Conservation (phyloP, 345 rosid species). For the Theobroma cacao region DNA sequence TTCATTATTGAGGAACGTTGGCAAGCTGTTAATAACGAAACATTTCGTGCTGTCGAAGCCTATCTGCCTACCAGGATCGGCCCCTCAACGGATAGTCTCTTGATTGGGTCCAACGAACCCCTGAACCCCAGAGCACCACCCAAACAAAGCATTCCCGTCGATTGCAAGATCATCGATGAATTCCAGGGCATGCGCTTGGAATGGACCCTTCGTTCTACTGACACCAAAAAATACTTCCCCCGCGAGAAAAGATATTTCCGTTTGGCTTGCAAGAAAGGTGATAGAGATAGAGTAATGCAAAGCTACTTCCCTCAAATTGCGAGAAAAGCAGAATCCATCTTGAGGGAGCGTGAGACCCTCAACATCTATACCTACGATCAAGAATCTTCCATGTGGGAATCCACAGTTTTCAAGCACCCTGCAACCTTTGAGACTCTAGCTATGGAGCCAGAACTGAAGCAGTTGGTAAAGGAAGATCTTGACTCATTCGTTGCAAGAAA, state of each 20-base stretch:
- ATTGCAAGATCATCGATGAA: conserved; percentile 19
- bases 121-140: conserved; percentile 27
- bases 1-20: conserved; percentile 39
- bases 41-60: conserved; percentile 31
- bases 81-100: conserved; percentile 18
- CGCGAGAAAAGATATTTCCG: conserved; percentile 18
- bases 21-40: conserved; percentile 38
- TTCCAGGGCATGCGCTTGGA: conserved; percentile 23
- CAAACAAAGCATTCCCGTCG: conserved; percentile 24
- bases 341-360: conserved; percentile 22
- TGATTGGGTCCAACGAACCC: conserved; percentile 34
- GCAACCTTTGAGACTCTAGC: conserved; percentile 22
- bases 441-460: conserved; percentile 17
- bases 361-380: conserved; percentile 33
- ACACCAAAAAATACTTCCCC: conserved; percentile 17
- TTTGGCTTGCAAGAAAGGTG: conserved; percentile 20
- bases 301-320: conserved; percentile 27
- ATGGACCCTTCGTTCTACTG: conserved; percentile 29
- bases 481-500: conserved; percentile 13
- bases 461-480: conserved; percentile 12
- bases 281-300: conserved; percentile 14
- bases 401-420: conserved; percentile 19
- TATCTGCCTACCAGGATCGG: conserved; percentile 33
- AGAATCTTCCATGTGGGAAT: conserved; percentile 11
- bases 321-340: conserved; percentile 14